A percentile compares a stretch with the other conserved stretches of the same genome.
phyloP scores from a whole-genome alignment of 2,329 filamentous ascomycete genomes.

The Colletotrichum tabaci region DNA sequence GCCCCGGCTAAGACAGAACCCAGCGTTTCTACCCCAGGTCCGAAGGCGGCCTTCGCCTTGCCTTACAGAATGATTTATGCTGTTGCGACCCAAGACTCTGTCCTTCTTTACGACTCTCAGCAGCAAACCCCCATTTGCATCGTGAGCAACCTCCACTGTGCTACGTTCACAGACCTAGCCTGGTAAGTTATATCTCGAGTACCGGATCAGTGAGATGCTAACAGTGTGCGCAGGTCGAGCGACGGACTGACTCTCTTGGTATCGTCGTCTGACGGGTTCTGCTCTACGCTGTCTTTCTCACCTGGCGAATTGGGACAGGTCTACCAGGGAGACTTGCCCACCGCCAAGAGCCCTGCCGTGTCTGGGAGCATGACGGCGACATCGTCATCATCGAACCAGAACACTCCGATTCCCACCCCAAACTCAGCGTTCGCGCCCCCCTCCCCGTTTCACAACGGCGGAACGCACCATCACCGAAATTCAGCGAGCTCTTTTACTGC shows the following conservation, averaged over 20 bases:
- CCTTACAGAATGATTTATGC: slow-evolving; percentile 97
- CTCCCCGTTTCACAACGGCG: slow-evolving; percentile 68
- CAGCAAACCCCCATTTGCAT: slow-evolving; percentile 94
- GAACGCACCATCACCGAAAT: slow-evolving; percentile 70
- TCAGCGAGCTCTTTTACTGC: slow-evolving; percentile 71
- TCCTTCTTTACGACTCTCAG: slow-evolving; percentile 96
- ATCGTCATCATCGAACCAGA: slow-evolving; percentile 71
- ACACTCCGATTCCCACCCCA: slow-evolving; percentile 80
- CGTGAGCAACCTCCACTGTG: slow-evolving; percentile 97
- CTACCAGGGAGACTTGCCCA: slow-evolving; percentile 79
- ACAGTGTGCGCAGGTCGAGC: slow-evolving; percentile 57
- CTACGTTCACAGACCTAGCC: slow-evolving; percentile 95
- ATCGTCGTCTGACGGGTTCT: slow-evolving; percentile 98
- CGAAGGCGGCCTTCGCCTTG: slow-evolving; percentile 82
- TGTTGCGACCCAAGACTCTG: slow-evolving; percentile 95
- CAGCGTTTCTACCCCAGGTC: slow-evolving; percentile 67
- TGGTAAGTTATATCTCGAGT: slow-evolving; percentile 75
- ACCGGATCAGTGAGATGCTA: not conserved
- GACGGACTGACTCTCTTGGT: slow-evolving; percentile 79
- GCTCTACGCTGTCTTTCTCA: slow-evolving; percentile 88
- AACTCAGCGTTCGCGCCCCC: slow-evolving; percentile 74
- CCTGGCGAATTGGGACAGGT: slow-evolving; percentile 87
- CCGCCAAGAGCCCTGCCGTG: slow-evolving; percentile 60
- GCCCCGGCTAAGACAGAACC: slow-evolving; percentile 56
- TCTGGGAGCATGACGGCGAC: slow-evolving; percentile 46